Conservation (phyloP, 164 flowering plant genomes). For the Nelumbo lutea region DNA sequence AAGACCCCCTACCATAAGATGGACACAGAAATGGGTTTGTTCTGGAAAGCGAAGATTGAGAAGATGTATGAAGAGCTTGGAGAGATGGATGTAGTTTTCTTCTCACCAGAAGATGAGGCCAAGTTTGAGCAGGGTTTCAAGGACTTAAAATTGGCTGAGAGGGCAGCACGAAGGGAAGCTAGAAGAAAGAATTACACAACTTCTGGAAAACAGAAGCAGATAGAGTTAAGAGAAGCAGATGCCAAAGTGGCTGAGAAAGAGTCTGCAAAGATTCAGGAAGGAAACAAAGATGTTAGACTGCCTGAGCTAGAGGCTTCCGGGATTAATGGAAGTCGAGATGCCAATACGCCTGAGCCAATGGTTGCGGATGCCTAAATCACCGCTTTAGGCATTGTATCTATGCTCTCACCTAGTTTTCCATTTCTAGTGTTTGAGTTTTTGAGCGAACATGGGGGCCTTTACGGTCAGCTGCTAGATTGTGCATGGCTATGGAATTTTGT, state of each 20-base stretch:
- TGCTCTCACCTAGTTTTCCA: too few relatives aligned
- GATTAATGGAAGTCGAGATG: background rate
- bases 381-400: too few relatives aligned
- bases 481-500: too few relatives aligned
- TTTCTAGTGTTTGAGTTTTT: background rate
- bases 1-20: constrained; percentile 32
- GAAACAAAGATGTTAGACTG: background rate
- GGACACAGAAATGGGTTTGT: constrained; percentile 32
- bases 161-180: constrained; percentile 42
- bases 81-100: constrained; percentile 47
- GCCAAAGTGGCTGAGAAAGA: background rate
- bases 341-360: background rate
- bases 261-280: background rate
- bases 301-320: background rate
- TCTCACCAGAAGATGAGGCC: constrained; percentile 52
- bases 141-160: constrained; percentile 36
- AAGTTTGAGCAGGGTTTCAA: constrained; percentile 47
- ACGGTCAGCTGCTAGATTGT: too few relatives aligned
- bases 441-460: background rate
- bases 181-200: constrained; percentile 31
- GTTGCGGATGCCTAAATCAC: constrained; percentile 1
- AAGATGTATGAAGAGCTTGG: constrained; percentile 33
- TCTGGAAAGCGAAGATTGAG: constrained; percentile 32
- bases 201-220: constrained; percentile 19
- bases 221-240: constrained; percentile 10